These are phyloP conservation scores for Plectosphaerella sp. DNA, from an alignment of 2,329 filamentous ascomycete species.

Conservation along the genomic window DNA sequence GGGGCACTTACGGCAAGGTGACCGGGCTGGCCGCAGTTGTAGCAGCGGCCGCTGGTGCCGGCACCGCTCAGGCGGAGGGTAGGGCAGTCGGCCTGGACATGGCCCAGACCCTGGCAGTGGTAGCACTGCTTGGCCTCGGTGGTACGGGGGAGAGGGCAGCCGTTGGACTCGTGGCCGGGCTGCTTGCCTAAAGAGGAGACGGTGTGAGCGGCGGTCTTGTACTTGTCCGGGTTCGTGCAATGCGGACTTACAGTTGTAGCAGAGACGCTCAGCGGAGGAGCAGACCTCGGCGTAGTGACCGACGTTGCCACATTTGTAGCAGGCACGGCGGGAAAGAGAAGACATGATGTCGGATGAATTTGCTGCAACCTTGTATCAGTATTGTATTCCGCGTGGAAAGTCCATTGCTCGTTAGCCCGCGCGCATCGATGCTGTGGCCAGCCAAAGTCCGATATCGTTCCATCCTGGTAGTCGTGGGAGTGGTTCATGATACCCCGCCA, in stretches of 20 bases:
- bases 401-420: slow-evolving; percentile 27
- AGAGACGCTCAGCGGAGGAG: slow-evolving; percentile 95
- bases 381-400: no score
- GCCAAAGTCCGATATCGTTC: no score
- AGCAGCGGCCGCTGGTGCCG: slow-evolving; percentile 82
- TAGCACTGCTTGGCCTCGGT: slow-evolving; percentile 99
- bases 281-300: slow-evolving; percentile 85
- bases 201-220: slow-evolving; percentile 1
- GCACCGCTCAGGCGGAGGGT: slow-evolving; percentile 87
- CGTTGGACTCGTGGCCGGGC: slow-evolving; percentile 94
- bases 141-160: slow-evolving; percentile 91
- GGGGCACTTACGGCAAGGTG: slow-evolving; percentile 72
- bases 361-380: no score
- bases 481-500: no score
- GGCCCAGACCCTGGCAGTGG: slow-evolving; percentile 96
- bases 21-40: slow-evolving; percentile 89
- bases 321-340: slow-evolving; percentile 75
- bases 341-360: slow-evolving; percentile 52
- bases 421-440: slow-evolving; percentile 3
- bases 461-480: no score
- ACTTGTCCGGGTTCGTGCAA: background rate
- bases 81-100: slow-evolving; percentile 98
- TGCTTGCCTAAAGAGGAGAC: slow-evolving; percentile 60
- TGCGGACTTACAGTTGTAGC: slow-evolving; percentile 89
- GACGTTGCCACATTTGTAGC: slow-evolving; percentile 81